Evolutionary conservation across 2,329 filamentous ascomycete species (phyloP).

Genomic region (Dactylellina cionopaga): DNA sequence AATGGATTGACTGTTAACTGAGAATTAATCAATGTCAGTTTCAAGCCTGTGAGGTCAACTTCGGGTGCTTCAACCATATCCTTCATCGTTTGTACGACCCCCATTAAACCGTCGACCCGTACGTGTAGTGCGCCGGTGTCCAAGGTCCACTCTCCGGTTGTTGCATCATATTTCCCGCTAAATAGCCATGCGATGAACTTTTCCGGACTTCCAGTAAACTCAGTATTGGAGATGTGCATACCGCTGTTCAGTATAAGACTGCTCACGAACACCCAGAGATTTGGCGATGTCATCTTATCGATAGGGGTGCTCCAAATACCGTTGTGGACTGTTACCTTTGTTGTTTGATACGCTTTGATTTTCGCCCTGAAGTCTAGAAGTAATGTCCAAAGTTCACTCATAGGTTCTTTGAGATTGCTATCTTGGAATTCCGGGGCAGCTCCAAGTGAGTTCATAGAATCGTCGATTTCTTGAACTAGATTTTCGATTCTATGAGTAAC

Average conservation of each 20-base stretch:
- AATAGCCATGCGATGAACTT: slow-evolving; percentile 5
- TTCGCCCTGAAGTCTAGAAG: background rate
- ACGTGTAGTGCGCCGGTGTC: background rate
- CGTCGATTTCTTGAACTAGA: background rate
- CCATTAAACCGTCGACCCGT: background rate
- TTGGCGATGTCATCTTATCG: background rate
- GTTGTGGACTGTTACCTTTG: background rate
- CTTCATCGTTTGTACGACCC: background rate
- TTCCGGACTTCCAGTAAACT: background rate
- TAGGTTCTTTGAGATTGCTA: background rate
- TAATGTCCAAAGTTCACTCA: background rate
- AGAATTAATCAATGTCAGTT: background rate
- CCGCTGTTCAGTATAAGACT: slow-evolving; percentile 3
- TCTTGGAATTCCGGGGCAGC: background rate
- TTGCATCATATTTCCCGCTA: background rate
- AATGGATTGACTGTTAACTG: background rate
- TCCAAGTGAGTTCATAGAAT: background rate
- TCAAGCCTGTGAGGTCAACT: background rate
- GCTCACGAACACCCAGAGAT: background rate
- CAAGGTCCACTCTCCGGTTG: background rate
- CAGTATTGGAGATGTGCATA: background rate
- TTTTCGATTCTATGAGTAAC: background rate
- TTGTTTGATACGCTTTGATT: background rate
- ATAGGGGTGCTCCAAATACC: background rate
- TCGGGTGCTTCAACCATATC: background rate